Base-by-base conservation (phyloP, 2,329 filamentous ascomycete species). In the Trichoderma sp. region DNA sequence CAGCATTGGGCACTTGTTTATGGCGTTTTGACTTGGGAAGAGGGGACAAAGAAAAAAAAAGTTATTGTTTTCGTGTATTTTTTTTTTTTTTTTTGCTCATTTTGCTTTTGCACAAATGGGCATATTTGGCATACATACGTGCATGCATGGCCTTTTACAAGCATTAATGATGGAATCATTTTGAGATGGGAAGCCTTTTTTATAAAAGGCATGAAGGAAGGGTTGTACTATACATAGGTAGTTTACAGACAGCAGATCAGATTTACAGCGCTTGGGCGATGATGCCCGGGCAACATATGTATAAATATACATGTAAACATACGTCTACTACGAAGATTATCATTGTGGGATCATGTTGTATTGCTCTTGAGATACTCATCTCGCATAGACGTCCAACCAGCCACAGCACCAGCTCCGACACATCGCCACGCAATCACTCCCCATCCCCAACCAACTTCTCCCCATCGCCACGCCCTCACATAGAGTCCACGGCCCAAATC, bases 1-100 rank as follows among this genome's bases (percentile, higher is more conserved):
- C 33, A 13, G 61, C 61, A 64, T 64, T 35, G 61, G 8, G 8
- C 10, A 64, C 27, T 55, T 64, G 27, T 53, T 40, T 27, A 40
- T 43, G 49, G 40, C 49, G 53, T 21, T 64, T 55, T 29, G n/a
- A 40, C 37, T 24, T 4, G 43, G 21, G 40, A n/a, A 43, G n/a
- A 10, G 11, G 24, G 47, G 21, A 11, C 24, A 37, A 43, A 11
- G 43, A 16, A 21, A 43, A 55, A 24, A 56, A 56, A 43, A 43
- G 7, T 29, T 58, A 40, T n/a, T 49, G 14, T 5, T 40, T 35
- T 58, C 40, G 19, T 19, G 19, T 6, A 19, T n/a, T 59, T 58
- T 58, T 33, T 33, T 5, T n/a, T 21, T 47, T 21, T 27, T 5
- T 27, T 35, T 58, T 58, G 19, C 3, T 13, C 10, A 14, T 13